A percentile compares a stretch with the other conserved stretches of the same genome.
phyloP scores from a whole-genome alignment of 2,329 filamentous ascomycete species.

The Aureobasidium namibiae region DNA sequence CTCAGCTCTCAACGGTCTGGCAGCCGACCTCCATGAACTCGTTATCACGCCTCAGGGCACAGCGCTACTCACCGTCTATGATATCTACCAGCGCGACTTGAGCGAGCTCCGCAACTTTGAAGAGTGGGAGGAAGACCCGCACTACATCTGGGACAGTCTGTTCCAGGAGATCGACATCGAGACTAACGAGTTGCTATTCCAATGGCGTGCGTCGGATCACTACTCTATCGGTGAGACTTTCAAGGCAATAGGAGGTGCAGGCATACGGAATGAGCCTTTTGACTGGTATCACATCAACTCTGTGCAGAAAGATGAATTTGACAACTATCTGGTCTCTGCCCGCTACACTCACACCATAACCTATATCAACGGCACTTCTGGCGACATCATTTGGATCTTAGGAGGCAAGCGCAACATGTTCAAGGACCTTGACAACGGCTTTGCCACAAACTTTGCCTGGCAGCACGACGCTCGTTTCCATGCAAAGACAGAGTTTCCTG shows the following conservation, averaged over 20 bases:
- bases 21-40: conserved; percentile 37
- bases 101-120: conserved; percentile 18
- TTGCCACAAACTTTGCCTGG: conserved; percentile 32
- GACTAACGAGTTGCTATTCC: conserved; percentile 46
- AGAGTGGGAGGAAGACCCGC: conserved; percentile 22
- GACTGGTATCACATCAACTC: conserved; percentile 52
- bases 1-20: conserved; percentile 28
- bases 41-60: conserved; percentile 33
- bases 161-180: conserved; percentile 38
- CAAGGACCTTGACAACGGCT: conserved; percentile 19
- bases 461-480: conserved; percentile 43
- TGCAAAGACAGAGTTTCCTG: conserved; percentile 39
- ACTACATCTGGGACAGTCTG: conserved; percentile 26
- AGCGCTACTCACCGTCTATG: conserved; percentile 35
- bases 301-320: conserved; percentile 42
- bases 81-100: conserved; percentile 18
- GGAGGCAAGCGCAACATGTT: conserved; percentile 25
- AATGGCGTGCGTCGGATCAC: conserved; percentile 50
- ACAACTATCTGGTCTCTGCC: conserved; percentile 48
- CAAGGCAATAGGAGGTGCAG: conserved; percentile 24
- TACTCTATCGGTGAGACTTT: conserved; percentile 36
- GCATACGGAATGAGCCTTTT: conserved; percentile 36
- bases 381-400: conserved; percentile 45
- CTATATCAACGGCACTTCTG: conserved; percentile 40
- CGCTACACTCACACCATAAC: conserved; percentile 42